Base-by-base conservation (phyloP, 345 rosid genomes). In the Brassica incana region DNA sequence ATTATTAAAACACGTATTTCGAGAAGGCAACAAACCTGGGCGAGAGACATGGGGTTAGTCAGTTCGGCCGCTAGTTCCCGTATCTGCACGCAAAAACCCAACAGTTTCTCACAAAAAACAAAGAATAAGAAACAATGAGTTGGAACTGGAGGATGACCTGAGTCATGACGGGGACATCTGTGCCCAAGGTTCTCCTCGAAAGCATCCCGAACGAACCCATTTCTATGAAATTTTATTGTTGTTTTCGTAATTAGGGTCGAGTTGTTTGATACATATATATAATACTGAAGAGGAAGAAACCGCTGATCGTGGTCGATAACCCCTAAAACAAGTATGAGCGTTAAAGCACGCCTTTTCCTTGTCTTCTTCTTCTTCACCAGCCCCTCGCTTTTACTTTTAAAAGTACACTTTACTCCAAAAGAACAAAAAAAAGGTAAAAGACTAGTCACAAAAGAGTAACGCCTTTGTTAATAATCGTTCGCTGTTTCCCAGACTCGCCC, bases 161-260 rank as follows among this genome's bases (percentile, higher is more conserved):
- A 84, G 88, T 86, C 99, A 95, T 95, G 71, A 95, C 77, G 10
- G 98, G 98, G 83, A 85, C 85, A 32, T 95, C 90, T 20, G 98
- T 93, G 80, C 84, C 93, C 85, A 91, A 18, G 23, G 90, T 79
- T 84, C 99, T 91, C 81, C 74, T 90, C 29, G 99, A 97, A 79
- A 95, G 96, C 90, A 62, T 88, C 81, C 80, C 89, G 25, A 2
- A 80, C 48, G 91, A 91, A 84, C 96, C 99, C 97, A 93, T 95
- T 50, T 36, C 12, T 40, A 38, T 40, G 48, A 40, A 40, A 9
- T 40, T 40, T 40, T 40, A 12, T 38, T 8, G 8, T 10, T 40
- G 4, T 40, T 18, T 69, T 45, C 15, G 9, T 23, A 61, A 16
- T 15, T 9, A 54, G 29, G 52, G 27, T 72, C 54, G 54, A 48